Base-by-base conservation (phyloP, 2,329 filamentous ascomycete species). In the Neofusicoccum umdonicola region DNA sequence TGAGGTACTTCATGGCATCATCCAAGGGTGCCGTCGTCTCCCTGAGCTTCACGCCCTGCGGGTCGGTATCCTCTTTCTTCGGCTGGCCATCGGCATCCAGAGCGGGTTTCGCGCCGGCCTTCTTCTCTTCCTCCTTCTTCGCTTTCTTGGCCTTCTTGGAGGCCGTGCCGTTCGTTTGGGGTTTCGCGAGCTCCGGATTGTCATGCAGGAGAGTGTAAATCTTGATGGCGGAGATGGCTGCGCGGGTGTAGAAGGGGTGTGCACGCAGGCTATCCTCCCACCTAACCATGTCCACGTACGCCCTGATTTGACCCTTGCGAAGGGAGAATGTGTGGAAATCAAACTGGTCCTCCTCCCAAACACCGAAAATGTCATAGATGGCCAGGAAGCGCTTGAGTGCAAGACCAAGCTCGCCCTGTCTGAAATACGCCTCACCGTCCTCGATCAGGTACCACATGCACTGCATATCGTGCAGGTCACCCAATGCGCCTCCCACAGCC, bases 261-360 rank as follows among this genome's bases (percentile, higher is more conserved):
- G 96, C 91, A 63, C 93, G 89, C 50, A 98, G 80, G 67, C 88
- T 87, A 74, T 99, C 93, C 76, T 98, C 94, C 96, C 95, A 99
- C 70, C 90, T 87, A 52, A 99, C 84, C 92, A 99, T 97, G 71
- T 97, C 93, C 45, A 99, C 83, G 74, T 99, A 99, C 1, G 95
- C 91, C 64, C 94, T 85, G 66, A 98, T 92, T 83, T 97, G 94
- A 13, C 96, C 96, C 78, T 98, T 99, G 19, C 95, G 85, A n/a
- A 99, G 82, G 19, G 93, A 97, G 79, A 99, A 99, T 76, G 88
- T 92, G 83, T 99, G 96, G 82, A 99, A 99, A 76, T 99, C 95
- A 72, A 98, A 97, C 74, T 99, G 95, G 71, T 99, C 95, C 76
- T 99, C 96, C 74, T 96, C 90, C 95, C 95, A 99, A 19, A 92